Percentiles rank a stretch among this genome's conserved stretches.
Evolutionary conservation across 192 early-diverging fungal genomes (phyloP).

Genomic region (Linnemannia zychae): DNA sequence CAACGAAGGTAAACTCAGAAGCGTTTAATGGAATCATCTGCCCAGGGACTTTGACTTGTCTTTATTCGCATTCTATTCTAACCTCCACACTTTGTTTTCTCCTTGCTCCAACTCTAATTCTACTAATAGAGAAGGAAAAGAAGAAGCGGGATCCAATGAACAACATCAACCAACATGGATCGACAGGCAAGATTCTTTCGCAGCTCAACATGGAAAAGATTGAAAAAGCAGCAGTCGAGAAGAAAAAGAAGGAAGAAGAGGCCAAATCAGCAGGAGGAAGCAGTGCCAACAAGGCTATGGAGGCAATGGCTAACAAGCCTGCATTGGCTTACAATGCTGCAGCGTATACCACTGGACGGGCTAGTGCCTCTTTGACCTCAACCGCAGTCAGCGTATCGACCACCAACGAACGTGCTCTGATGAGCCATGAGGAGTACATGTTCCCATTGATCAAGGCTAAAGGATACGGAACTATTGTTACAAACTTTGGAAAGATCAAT

Average conservation of each 20-base stretch:
- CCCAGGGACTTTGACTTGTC: background rate
- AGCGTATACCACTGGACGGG: slow-evolving; percentile 82
- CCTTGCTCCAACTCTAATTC: background rate
- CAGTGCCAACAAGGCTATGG: slow-evolving; percentile 26
- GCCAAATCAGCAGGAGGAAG: slow-evolving; percentile 25
- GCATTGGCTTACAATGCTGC: slow-evolving; percentile 81
- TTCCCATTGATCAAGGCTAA: slow-evolving; percentile 86
- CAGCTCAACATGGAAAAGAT: slow-evolving; percentile 50
- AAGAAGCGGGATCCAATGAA: slow-evolving; percentile 66
- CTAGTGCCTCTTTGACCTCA: slow-evolving; percentile 89
- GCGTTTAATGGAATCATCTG: background rate
- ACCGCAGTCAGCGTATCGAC: slow-evolving; percentile 83
- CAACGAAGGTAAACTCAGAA: slow-evolving; percentile 57
- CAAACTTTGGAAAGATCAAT: slow-evolving; percentile 87
- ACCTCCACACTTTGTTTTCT: background rate
- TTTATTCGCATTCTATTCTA: background rate
- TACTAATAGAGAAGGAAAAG: slow-evolving; percentile 48
- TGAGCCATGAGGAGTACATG: slow-evolving; percentile 93
- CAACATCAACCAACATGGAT: slow-evolving; percentile 71
- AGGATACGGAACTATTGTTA: slow-evolving; percentile 82
- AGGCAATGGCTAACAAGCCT: slow-evolving; percentile 58
- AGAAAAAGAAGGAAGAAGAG: slow-evolving; percentile 26
- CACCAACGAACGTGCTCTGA: slow-evolving; percentile 73
- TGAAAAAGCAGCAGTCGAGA: slow-evolving; percentile 46
- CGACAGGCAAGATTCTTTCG: slow-evolving; percentile 46